These are phyloP conservation scores for Colletotrichum cordylinicola DNA, from an alignment of 2,329 filamentous ascomycete species.

Conservation along the genomic window DNA sequence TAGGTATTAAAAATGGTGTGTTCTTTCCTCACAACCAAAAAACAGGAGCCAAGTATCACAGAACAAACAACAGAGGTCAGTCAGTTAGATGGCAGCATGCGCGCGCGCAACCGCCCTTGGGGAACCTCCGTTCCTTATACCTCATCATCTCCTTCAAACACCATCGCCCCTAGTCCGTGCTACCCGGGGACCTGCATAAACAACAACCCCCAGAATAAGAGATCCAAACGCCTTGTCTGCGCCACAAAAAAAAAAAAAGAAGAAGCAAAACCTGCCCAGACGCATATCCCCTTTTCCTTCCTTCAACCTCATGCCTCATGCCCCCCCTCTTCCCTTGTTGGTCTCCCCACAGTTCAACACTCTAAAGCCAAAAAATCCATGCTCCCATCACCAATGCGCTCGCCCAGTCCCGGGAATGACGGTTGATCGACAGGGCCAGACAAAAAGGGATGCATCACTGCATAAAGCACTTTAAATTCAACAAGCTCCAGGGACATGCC, in stretches of 20 bases:
- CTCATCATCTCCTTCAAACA: neutral
- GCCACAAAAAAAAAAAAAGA: neutral
- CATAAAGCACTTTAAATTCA: constrained; percentile 8
- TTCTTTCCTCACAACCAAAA: neutral
- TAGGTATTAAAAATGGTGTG: neutral
- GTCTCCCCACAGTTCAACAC: neutral
- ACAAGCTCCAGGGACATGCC: neutral
- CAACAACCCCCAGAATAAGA: neutral
- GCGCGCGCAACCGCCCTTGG: neutral
- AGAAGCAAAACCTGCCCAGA: neutral
- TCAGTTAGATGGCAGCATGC: neutral
- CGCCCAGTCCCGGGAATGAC: neutral
- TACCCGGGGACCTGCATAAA: neutral
- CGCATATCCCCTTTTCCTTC: neutral
- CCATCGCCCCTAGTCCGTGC: neutral
- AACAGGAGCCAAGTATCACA: neutral
- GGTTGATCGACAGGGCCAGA: neutral
- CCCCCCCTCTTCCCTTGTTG: neutral
- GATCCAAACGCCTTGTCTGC: neutral
- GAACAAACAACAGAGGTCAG: neutral
- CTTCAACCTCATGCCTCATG: neutral
- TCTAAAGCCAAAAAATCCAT: neutral
- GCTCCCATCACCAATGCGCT: too few species aligned
- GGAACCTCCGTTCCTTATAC: constrained; percentile 4
- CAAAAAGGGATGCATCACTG: constrained; percentile 9